Evolutionary conservation across 2,329 filamentous ascomycete species (phyloP).

Genomic region (Botryotinia narcissicola): DNA sequence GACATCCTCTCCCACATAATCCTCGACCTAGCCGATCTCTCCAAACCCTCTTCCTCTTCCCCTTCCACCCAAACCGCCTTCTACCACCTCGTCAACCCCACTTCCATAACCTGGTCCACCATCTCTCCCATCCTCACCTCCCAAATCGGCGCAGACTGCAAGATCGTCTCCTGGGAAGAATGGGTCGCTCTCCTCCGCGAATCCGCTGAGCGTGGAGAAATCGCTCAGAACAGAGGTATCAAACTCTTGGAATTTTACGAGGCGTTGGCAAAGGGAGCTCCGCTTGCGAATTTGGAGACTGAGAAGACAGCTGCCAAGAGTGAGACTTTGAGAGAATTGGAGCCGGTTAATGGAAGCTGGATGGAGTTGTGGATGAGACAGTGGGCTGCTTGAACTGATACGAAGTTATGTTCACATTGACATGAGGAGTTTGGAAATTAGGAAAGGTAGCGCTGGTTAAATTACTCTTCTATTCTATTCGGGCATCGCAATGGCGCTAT

Average conservation of each 20-base stretch:
- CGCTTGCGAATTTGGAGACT: conserved; percentile 21
- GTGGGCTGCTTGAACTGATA: conserved; percentile 33
- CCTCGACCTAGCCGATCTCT: conserved; percentile 34
- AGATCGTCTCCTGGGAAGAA: conserved; percentile 43
- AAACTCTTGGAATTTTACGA: conserved; percentile 46
- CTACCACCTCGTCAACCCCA: conserved; percentile 37
- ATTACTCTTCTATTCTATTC: neutral
- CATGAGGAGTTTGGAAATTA: neutral
- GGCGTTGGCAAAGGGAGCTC: conserved; percentile 25
- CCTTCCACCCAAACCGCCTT: conserved; percentile 31
- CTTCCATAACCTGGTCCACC: conserved; percentile 28
- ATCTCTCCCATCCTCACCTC: conserved; percentile 32
- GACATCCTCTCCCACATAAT: conserved; percentile 38
- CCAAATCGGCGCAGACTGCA: conserved; percentile 11
- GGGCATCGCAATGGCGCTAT: neutral
- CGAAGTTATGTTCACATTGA: neutral
- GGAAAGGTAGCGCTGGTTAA: neutral
- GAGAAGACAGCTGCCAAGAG: conserved; percentile 30
- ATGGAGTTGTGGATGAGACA: conserved; percentile 40
- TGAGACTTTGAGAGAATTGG: conserved; percentile 32
- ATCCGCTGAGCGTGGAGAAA: conserved; percentile 41
- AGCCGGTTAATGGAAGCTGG: conserved; percentile 37
- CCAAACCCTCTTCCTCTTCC: neutral
- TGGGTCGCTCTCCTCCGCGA: conserved; percentile 48
- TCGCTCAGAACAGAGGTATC: conserved; percentile 48